Evolutionary conservation across 1,284 basidiomycete genomes (phyloP).

Genomic region (Wallemia ichthyophaga): DNA sequence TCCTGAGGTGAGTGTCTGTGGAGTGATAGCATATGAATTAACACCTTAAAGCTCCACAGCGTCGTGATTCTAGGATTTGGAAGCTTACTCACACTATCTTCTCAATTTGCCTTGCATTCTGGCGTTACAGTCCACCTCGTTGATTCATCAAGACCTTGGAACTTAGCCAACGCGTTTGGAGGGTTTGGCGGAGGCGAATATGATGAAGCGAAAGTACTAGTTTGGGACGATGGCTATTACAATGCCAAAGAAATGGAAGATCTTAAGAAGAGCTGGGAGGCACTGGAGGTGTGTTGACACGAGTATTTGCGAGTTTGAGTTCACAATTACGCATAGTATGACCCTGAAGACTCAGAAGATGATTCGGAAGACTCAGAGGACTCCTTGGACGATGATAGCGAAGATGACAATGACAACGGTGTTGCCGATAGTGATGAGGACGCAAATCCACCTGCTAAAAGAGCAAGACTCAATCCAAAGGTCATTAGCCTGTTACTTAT

Average conservation of each 20-base stretch:
- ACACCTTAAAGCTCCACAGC: constrained; percentile 38
- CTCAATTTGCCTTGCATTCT: constrained; percentile 17
- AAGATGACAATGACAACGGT: constrained; percentile 18
- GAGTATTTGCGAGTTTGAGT: background rate
- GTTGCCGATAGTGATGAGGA: constrained; percentile 10
- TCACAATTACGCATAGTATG: background rate
- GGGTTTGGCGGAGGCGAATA: constrained; percentile 16
- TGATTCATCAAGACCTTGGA: constrained; percentile 73
- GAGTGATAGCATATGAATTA: constrained; percentile 5
- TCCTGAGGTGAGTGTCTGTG: constrained; percentile 3
- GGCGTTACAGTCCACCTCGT: constrained; percentile 57
- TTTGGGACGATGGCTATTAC: constrained; percentile 71
- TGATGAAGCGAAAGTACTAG: constrained; percentile 19
- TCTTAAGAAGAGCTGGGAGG: constrained; percentile 43
- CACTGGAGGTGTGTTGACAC: constrained; percentile 29
- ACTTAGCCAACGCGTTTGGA: constrained; percentile 62
- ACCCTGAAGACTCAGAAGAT: constrained; percentile 14
- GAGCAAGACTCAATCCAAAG: constrained; percentile 16
- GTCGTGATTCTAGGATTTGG: constrained; percentile 83
- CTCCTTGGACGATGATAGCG: constrained; percentile 19
- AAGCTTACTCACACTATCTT: constrained; percentile 47
- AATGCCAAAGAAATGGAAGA: constrained; percentile 15
- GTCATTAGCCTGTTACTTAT: constrained; percentile 20
- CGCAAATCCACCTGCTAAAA: constrained; percentile 22
- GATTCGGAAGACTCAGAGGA: constrained; percentile 19